A percentile compares a stretch with the other conserved stretches of the same genome.
These are phyloP conservation scores for Heterococcus sp. DNA, from an alignment of 108 stramenopile species.

Conservation along the genomic window DNA sequence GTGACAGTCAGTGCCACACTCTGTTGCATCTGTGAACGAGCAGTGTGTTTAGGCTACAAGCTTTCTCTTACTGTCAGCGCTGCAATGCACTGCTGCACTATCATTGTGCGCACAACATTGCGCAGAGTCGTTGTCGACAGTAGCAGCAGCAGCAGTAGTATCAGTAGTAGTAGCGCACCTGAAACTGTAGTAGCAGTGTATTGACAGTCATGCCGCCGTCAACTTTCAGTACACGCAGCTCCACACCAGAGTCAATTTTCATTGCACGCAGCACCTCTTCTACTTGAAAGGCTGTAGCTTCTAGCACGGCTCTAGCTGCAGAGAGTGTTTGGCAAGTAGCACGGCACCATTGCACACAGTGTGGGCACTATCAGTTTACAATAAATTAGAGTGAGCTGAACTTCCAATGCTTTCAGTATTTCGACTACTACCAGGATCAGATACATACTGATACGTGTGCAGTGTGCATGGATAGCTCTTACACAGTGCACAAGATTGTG, in stretches of 20 bases:
- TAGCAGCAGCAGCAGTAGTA: conserved; percentile 47
- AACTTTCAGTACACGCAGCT: conserved; percentile 71
- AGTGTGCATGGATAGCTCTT: too few relatives aligned
- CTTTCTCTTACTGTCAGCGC: neutral
- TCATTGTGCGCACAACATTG: neutral
- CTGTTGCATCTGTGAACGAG: too few relatives aligned
- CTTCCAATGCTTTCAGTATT: too few relatives aligned
- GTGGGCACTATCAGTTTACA: too few relatives aligned
- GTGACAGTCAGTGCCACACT: neutral
- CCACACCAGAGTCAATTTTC: conserved; percentile 53
- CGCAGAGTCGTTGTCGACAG: neutral
- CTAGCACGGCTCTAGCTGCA: conserved; percentile 78
- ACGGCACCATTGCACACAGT: too few relatives aligned
- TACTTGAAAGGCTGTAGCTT: conserved; percentile 85
- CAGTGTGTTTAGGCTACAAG: too few relatives aligned
- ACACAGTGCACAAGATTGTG: too few relatives aligned
- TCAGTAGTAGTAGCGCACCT: conserved; percentile 77
- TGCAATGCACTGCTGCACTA: neutral
- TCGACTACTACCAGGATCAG: too few relatives aligned
- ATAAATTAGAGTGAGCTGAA: too few relatives aligned
- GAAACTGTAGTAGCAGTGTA: conserved; percentile 89
- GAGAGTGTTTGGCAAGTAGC: too few relatives aligned
- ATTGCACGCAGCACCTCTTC: conserved; percentile 80
- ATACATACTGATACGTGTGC: too few relatives aligned
- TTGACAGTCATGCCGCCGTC: conserved; percentile 93